phyloP scores from a whole-genome alignment of 2,329 filamentous ascomycete species.

The Botrytis porri region DNA sequence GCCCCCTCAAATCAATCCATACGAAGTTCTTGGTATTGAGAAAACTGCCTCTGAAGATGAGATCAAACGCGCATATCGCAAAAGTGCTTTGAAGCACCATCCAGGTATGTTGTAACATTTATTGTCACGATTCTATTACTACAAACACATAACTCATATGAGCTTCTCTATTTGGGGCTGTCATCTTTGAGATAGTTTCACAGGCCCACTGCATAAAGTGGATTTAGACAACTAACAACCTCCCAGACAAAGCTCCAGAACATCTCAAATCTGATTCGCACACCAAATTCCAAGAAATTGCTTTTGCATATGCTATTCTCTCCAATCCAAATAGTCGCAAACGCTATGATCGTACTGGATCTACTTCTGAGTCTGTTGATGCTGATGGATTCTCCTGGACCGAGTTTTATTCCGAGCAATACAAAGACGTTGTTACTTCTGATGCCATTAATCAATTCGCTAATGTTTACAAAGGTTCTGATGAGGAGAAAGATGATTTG shows the following conservation, averaged over 20 bases:
- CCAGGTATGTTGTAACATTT: slow-evolving; percentile 56
- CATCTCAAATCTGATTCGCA: slow-evolving; percentile 71
- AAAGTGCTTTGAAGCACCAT: slow-evolving; percentile 82
- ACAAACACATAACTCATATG: neutral
- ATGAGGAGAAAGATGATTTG: slow-evolving; percentile 78
- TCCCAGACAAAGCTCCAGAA: slow-evolving; percentile 69
- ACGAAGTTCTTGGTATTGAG: slow-evolving; percentile 71
- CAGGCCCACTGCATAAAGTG: neutral
- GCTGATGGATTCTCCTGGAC: slow-evolving; percentile 88
- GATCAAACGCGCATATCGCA: slow-evolving; percentile 88
- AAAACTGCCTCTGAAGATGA: slow-evolving; percentile 71
- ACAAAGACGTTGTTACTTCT: slow-evolving; percentile 68
- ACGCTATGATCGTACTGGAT: slow-evolving; percentile 87
- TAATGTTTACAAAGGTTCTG: slow-evolving; percentile 75
- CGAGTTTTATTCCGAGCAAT: slow-evolving; percentile 85
- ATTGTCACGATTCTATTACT: neutral
- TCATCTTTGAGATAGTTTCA: neutral
- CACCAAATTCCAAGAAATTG: slow-evolving; percentile 80
- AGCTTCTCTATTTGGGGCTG: neutral
- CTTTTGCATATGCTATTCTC: slow-evolving; percentile 90
- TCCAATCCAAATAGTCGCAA: slow-evolving; percentile 77
- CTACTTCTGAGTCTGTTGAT: slow-evolving; percentile 76
- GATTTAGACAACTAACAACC: slow-evolving; percentile 20
- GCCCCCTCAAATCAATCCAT: slow-evolving; percentile 60
- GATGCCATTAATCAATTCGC: slow-evolving; percentile 75